phyloP scores from a whole-genome alignment of 257 asterid species.

The Thymus quinquecostatus region DNA sequence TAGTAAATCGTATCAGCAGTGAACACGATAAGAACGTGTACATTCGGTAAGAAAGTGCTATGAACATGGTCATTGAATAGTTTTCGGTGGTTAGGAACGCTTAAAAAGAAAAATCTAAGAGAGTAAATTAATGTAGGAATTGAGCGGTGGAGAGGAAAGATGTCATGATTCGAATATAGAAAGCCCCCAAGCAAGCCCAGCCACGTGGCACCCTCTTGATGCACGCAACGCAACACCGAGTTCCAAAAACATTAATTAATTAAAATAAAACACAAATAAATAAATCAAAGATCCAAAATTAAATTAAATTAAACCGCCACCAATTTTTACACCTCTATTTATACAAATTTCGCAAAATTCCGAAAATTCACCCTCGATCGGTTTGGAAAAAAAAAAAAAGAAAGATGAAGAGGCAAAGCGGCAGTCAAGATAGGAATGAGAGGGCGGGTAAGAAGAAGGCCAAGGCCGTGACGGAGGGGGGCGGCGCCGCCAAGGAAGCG shows the following conservation, averaged over 20 bases:
- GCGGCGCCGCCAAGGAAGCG: background rate
- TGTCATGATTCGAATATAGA: background rate
- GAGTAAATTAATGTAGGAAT: background rate
- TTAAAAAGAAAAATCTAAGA: no score
- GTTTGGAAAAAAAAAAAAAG: background rate
- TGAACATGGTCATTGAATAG: no score
- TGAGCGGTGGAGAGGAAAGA: background rate
- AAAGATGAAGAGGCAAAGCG: slow-evolving; percentile 48
- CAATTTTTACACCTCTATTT: background rate
- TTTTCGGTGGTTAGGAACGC: no score
- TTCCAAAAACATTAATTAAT: background rate
- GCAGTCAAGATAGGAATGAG: background rate
- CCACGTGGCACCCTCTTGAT: slow-evolving; percentile 17
- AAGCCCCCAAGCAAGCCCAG: background rate
- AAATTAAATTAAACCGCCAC: slow-evolving; percentile 17
- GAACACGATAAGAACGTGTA: no score
- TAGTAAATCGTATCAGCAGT: no score
- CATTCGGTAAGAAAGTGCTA: no score
- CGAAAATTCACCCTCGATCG: background rate
- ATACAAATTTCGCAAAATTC: background rate
- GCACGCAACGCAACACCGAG: slow-evolving; percentile 17
- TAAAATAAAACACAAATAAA: no score
- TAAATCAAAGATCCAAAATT: background rate
- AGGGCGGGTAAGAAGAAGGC: slow-evolving; percentile 8
- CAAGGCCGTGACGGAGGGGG: background rate